Evolutionary conservation across 306 rosid genomes (phyloP).

Genomic region (Carpinus viminea): DNA sequence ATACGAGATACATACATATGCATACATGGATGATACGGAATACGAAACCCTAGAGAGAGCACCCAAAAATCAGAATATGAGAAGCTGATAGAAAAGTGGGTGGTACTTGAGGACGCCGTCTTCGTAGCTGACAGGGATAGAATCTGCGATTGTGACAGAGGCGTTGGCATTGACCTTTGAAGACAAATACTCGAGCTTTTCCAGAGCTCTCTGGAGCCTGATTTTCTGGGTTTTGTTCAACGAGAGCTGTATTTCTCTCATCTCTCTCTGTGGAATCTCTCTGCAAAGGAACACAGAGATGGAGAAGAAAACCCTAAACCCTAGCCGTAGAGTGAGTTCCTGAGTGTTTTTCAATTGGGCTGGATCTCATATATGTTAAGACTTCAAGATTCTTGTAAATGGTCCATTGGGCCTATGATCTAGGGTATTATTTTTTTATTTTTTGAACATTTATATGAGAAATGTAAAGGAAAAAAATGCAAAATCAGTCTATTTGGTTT

Average conservation of each 20-base stretch:
- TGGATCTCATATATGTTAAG: background rate
- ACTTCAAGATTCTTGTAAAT: too few relatives aligned
- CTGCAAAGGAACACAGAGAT: background rate
- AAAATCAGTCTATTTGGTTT: too few relatives aligned
- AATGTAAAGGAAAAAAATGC: too few relatives aligned
- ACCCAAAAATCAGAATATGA: background rate
- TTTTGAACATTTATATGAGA: too few relatives aligned
- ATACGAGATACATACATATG: background rate
- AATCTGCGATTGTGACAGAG: slow-evolving; percentile 77
- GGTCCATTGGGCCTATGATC: too few relatives aligned
- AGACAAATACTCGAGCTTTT: slow-evolving; percentile 59
- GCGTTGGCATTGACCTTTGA: slow-evolving; percentile 71
- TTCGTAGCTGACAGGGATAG: slow-evolving; percentile 77
- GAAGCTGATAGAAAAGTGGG: background rate
- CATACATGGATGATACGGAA: background rate
- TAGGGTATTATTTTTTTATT: too few relatives aligned
- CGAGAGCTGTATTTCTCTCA: slow-evolving; percentile 50
- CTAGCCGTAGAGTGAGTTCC: slow-evolving; percentile 1
- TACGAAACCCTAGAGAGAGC: background rate
- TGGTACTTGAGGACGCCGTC: slow-evolving; percentile 59
- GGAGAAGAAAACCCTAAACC: slow-evolving; percentile 20
- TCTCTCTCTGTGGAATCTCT: background rate
- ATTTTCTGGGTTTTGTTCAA: slow-evolving; percentile 89
- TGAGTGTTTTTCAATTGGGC: background rate
- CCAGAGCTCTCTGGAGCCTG: slow-evolving; percentile 70